Base-by-base conservation (phyloP, 352 stramenopile genomes). In the Pythium guiyangense region DNA sequence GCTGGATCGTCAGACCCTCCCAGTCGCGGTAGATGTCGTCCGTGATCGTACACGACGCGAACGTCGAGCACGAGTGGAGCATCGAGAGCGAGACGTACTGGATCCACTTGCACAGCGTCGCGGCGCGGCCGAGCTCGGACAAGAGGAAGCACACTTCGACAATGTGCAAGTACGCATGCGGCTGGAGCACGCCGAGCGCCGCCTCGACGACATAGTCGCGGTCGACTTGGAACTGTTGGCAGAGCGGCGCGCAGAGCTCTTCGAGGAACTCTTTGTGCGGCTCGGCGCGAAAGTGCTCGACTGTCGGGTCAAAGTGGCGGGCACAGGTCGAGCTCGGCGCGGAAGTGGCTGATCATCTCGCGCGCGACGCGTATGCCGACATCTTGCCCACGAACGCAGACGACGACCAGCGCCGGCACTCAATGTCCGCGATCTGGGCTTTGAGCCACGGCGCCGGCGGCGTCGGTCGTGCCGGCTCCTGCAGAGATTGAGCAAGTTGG, bases 351-450 rank as follows among this genome's bases (percentile, higher is more conserved):
- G 45, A 94, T 94, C 82, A 94, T 91, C 57, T 92, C 81, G 4
- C 83, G 74, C 20, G 84, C 82, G 2, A 94, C 82, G 26, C 80
- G 81, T 49, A 92, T 86, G 8, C 84, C 84, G 60, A 94, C 79
- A 92, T 89, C 49, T 92, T 94, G 4, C 81, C 84, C 22, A 94
- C 84, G 71, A 94, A 92, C 5, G 82, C 82, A 25, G 81, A 94
- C 29, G 84, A 94, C 42, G 84, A 79, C 82, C 80, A 92, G 10
- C 81, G 67, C n/a, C 84, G 66, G 63, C 84, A 94, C 59, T 94
- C 84, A 44, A 94, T 81, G 54, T 94, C 84, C 6, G 82, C 83
- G 48, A 94, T 87, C 57, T 94, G 82, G n/a, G 82, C 75, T 31
- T 86, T 86, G 22, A 90, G 44, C 84, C 84, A 94, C 1, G 80